Evolutionary conservation across 2,329 filamentous ascomycete species (phyloP).

Genomic region (Cercospora brassicicola): DNA sequence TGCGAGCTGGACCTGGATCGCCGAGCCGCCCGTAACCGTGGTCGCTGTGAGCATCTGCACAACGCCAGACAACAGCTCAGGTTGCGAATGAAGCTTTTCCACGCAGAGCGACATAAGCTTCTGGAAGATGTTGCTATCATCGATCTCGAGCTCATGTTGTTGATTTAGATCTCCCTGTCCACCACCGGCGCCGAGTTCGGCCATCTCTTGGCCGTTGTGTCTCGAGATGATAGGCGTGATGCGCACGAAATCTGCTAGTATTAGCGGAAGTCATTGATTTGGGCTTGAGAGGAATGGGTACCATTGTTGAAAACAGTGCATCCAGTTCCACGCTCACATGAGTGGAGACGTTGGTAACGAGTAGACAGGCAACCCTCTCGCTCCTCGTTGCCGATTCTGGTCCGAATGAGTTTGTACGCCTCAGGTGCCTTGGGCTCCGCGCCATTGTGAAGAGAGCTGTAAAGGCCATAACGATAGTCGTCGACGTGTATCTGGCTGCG

Average conservation of each 20-base stretch:
- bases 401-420: slow-evolving; percentile 69
- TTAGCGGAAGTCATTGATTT: slow-evolving; percentile 30
- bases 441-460: slow-evolving; percentile 57
- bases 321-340: slow-evolving; percentile 73
- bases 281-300: slow-evolving; percentile 4
- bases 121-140: slow-evolving; percentile 50
- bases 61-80: slow-evolving; percentile 40
- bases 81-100: slow-evolving; percentile 39
- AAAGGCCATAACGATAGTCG: slow-evolving; percentile 73
- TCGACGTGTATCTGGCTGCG: slow-evolving; percentile 77
- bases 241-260: slow-evolving; percentile 58
- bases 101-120: slow-evolving; percentile 57
- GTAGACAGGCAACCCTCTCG: slow-evolving; percentile 71
- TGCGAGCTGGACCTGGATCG: slow-evolving; percentile 29
- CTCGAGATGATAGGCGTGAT: slow-evolving; percentile 78
- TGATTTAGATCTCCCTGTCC: slow-evolving; percentile 73
- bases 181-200: slow-evolving; percentile 75
- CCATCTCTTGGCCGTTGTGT: slow-evolving; percentile 55
- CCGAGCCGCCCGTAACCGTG: slow-evolving; percentile 21
- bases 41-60: slow-evolving; percentile 38
- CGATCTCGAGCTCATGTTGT: slow-evolving; percentile 63
- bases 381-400: slow-evolving; percentile 68
- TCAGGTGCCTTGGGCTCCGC: slow-evolving; percentile 52
- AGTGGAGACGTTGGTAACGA: slow-evolving; percentile 68
- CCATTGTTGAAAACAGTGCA: slow-evolving; percentile 54